Evolutionary conservation across 176 grass and related monocot species (phyloP), one percentile per base, ranked within the genome.

Genomic region (Saccharum spontaneum): DNA sequence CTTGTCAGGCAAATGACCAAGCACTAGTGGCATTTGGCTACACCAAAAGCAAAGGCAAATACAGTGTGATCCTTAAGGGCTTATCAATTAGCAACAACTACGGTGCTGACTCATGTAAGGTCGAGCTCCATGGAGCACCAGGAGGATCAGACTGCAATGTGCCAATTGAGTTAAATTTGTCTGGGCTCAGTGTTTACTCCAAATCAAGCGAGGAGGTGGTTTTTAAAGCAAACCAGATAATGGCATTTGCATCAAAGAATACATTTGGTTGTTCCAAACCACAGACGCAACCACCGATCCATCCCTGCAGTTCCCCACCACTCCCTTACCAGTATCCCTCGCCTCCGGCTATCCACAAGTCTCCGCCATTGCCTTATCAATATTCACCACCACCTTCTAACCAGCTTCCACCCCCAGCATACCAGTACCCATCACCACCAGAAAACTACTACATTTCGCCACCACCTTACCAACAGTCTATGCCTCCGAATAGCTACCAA

Each of bases 111-210:
- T 90, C 79, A 0, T 95, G 93, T 69, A 95, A 92, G 73, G 90
- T 92, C 8, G 90, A 95, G 82, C 93, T 92, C 41, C 93, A 95
- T 40, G 86, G 83, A 22, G 90, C 93, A 59, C 90, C 93, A 50
- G 84, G 62, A 90, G 90, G 86, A 81, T 92, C 93, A 4, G 83
- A 86, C 50, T 95, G 90, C 84, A 93, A 83, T 43, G 72, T 91
- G 24, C 90, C 93, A 4, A 87, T 92, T 37, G 76, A 89, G 16
- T 71, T 87, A 77, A 86, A 89, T 69, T 66, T 83, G 67, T 87
- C 77, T 9, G 80, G 87, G 54, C 88, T 95, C 41, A 84, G 78
- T 18, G 55, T 88, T 50, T 79, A 87, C 39, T 86, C 83, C 1
- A 69, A 86, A 76, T 90, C 83, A 65, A 81, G 38, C 4, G 12